A percentile compares a stretch with the other conserved stretches of the same genome.
phyloP scores from a whole-genome alignment of 1,139 yeast species.

The Taiozyma sp. region DNA sequence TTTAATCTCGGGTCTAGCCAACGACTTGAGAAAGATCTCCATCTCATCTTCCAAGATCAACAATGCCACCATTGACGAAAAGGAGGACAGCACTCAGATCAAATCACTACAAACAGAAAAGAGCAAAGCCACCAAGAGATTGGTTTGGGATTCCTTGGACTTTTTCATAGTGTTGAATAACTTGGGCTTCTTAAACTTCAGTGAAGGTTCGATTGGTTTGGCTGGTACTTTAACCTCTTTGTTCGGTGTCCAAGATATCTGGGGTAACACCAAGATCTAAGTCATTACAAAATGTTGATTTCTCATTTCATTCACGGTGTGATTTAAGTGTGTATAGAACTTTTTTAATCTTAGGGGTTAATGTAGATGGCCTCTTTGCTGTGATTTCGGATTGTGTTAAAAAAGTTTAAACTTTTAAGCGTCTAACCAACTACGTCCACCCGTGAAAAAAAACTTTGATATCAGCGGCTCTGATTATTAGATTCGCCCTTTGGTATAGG shows the following conservation, averaged over 20 bases:
- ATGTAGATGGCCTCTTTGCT: no score
- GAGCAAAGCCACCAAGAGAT: conserved; percentile 50
- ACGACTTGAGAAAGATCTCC: conserved; percentile 46
- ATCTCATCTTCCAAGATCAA: conserved; percentile 28
- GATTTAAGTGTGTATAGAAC: neutral
- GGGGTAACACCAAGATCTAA: conserved; percentile 25
- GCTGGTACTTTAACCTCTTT: conserved; percentile 83
- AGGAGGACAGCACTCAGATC: conserved; percentile 14
- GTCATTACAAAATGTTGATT: neutral
- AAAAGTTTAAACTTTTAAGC: no score
- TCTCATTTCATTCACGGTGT: neutral
- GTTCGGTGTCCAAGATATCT: conserved; percentile 73
- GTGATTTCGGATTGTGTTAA: no score
- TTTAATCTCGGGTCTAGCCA: conserved; percentile 55
- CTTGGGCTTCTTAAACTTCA: conserved; percentile 53
- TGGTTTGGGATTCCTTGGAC: conserved; percentile 80
- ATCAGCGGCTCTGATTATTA: no score
- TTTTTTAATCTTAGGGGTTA: no score
- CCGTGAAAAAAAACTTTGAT: no score
- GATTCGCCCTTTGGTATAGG: no score
- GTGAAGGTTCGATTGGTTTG: conserved; percentile 80
- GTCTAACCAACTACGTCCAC: no score
- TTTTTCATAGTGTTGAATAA: conserved; percentile 71
- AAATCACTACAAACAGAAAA: conserved; percentile 31
- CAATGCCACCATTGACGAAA: conserved; percentile 20